phyloP scores from a whole-genome alignment of 2,329 filamentous ascomycete species.

The Botrytis fragariae region DNA sequence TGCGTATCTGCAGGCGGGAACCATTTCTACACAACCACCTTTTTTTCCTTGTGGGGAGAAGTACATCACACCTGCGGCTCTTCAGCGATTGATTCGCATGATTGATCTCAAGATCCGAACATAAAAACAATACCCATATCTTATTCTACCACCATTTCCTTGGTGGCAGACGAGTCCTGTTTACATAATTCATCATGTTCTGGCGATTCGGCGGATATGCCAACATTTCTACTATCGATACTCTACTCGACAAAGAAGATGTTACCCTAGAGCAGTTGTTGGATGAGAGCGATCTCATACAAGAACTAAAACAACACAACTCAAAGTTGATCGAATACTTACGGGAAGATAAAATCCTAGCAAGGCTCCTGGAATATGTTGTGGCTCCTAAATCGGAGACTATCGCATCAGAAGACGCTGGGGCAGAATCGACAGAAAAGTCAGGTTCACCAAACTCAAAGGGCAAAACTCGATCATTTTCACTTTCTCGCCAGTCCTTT shows the following conservation, averaged over 20 bases:
- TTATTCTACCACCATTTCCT: conserved; percentile 29
- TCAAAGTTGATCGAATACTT: conserved; percentile 96
- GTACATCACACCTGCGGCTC: conserved; percentile 27
- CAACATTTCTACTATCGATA: conserved; percentile 94
- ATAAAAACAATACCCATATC: conserved; percentile 27
- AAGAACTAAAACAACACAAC: conserved; percentile 98
- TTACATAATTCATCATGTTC: conserved; percentile 73
- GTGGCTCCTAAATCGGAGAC: conserved; percentile 70
- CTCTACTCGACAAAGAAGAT: conserved; percentile 91
- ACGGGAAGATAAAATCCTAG: conserved; percentile 79
- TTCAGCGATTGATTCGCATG: conserved; percentile 36
- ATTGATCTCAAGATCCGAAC: conserved; percentile 30
- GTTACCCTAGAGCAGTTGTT: conserved; percentile 94
- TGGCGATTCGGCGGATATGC: conserved; percentile 99
- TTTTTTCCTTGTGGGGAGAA: conserved; percentile 24
- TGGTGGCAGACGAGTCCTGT: conserved; percentile 36
- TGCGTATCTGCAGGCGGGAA: conserved; percentile 14
- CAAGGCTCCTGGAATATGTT: conserved; percentile 87
- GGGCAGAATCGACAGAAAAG: conserved; percentile 51
- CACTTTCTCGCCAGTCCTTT: conserved; percentile 47
- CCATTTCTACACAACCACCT: conserved; percentile 4
- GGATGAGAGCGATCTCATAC: conserved; percentile 92
- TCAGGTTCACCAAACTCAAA: conserved; percentile 52
- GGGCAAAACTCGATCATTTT: conserved; percentile 50
- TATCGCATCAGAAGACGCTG: conserved; percentile 51